phyloP scores from a whole-genome alignment of 345 rosid species.

The Zanthoxylum bungeanum region DNA sequence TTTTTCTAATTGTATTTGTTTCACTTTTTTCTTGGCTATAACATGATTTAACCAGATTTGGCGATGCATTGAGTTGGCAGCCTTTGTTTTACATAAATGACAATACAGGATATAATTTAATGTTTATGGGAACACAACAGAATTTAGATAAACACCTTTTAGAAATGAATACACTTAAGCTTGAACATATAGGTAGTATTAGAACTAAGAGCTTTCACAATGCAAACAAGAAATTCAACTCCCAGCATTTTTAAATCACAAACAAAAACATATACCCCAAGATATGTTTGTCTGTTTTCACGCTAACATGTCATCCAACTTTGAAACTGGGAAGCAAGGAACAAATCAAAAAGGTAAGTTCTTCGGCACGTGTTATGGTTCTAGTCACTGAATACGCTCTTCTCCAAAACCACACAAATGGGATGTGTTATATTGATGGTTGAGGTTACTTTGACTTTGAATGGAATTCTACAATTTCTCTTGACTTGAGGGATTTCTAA shows the following conservation, averaged over 20 bases:
- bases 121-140: neutral
- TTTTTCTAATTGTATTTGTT: neutral
- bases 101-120: neutral
- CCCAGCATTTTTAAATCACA: neutral
- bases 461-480: neutral
- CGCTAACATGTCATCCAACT: conserved; percentile 2
- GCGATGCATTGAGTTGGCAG: too few relatives aligned
- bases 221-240: neutral
- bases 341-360: neutral
- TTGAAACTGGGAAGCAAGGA: neutral
- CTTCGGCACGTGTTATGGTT: neutral
- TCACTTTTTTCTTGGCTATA: neutral
- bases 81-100: neutral
- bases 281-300: neutral
- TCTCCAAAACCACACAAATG: neutral
- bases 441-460: neutral
- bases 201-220: neutral
- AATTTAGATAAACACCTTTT: neutral
- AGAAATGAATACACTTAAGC: neutral
- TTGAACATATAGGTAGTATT: neutral
- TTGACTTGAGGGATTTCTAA: neutral
- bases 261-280: neutral
- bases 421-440: neutral
- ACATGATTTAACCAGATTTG: neutral
- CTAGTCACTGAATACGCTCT: neutral